Evolutionary conservation across 257 asterid genomes (phyloP).

Genomic region (Petunia secreta): DNA sequence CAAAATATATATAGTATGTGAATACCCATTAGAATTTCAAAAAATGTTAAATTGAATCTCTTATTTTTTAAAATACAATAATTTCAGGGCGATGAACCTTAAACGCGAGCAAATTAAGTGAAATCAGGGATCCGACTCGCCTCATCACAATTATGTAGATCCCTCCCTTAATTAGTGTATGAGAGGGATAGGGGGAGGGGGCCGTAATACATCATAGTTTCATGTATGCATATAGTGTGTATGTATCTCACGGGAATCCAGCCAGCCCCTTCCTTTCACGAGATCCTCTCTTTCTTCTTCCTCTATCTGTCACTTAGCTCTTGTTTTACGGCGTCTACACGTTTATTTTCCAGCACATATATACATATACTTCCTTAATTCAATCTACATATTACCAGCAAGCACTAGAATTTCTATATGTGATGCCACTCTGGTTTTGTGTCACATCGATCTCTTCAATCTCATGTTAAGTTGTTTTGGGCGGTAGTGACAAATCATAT

Average conservation of each 20-base stretch:
- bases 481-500: conserved; percentile 39
- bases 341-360: conserved; percentile 31
- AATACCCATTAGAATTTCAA: too few species aligned
- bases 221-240: conserved; percentile 34
- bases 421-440: conserved; percentile 9
- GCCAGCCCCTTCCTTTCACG: conserved; percentile 36
- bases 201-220: background rate
- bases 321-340: conserved; percentile 35
- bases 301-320: background rate
- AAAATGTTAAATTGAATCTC: too few species aligned
- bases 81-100: too few species aligned
- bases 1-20: too few species aligned
- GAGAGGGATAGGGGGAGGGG: background rate
- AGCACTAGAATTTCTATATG: background rate
- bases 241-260: conserved; percentile 43
- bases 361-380: background rate
- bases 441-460: background rate
- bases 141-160: too few species aligned
- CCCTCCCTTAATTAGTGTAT: too few species aligned
- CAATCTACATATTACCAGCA: background rate
- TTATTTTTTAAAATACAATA: too few species aligned
- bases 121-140: too few species aligned
- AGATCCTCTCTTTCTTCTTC: conserved; percentile 31
- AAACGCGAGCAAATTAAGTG: too few species aligned
- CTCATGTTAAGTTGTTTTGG: conserved; percentile 14